A percentile compares a stretch with the other conserved stretches of the same genome.
Conservation (phyloP, 108 stramenopile species). For the Skeletonema marinoi region DNA sequence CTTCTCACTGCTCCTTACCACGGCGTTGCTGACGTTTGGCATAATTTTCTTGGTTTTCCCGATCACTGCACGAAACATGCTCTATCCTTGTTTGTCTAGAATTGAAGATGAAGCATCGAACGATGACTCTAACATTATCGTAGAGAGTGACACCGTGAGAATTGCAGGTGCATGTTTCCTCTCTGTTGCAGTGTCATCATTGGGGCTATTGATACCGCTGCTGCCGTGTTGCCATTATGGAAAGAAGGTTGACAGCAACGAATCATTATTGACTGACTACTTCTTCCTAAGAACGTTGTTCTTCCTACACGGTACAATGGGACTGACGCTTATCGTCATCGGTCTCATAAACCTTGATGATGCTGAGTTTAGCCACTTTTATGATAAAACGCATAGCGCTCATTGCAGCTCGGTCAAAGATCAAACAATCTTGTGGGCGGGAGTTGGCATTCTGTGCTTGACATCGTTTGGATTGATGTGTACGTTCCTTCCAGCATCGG, state of each 20-base stretch:
- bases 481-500: slow-evolving; percentile 58
- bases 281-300: slow-evolving; percentile 33
- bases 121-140: slow-evolving; percentile 2
- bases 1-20: slow-evolving; percentile 17
- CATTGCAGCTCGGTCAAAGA: slow-evolving; percentile 40
- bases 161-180: slow-evolving; percentile 42
- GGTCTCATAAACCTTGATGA: slow-evolving; percentile 34
- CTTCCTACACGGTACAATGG: slow-evolving; percentile 44
- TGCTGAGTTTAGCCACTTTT: slow-evolving; percentile 23
- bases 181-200: slow-evolving; percentile 36
- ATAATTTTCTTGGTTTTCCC: slow-evolving; percentile 31
- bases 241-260: background rate
- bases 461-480: slow-evolving; percentile 63
- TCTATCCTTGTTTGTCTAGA: slow-evolving; percentile 42
- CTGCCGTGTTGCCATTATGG: slow-evolving; percentile 33
- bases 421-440: slow-evolving; percentile 53
- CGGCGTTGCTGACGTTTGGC: slow-evolving; percentile 24
- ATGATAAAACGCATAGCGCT: slow-evolving; percentile 5
- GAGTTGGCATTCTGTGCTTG: slow-evolving; percentile 46
- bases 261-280: slow-evolving; percentile 10
- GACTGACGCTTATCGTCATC: slow-evolving; percentile 30
- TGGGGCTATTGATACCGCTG: slow-evolving; percentile 27
- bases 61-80: slow-evolving; percentile 20
- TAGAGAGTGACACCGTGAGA: slow-evolving; percentile 38
- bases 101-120: slow-evolving; percentile 33